These are phyloP conservation scores for Pestalotiopsis sp. DNA, from an alignment of 2,329 filamentous ascomycete species.

Conservation along the genomic window DNA sequence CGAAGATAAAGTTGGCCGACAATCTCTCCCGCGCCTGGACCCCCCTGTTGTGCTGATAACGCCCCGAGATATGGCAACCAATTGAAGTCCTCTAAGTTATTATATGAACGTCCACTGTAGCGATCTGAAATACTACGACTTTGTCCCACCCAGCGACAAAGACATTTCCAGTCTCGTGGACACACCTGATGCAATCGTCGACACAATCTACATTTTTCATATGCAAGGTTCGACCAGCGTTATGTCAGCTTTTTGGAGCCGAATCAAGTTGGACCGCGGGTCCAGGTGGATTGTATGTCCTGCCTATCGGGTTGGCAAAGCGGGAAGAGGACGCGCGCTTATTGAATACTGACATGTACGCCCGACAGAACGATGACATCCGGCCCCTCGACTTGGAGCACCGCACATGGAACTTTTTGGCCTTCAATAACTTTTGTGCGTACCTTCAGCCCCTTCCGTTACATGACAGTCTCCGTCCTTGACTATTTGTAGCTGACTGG, in stretches of 20 bases:
- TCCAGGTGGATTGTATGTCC: constrained; percentile 6
- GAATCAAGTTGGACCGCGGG: background rate
- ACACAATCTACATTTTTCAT: background rate
- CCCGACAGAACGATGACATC: constrained; percentile 3
- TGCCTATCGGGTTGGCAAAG: background rate
- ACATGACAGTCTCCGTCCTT: background rate
- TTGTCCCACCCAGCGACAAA: background rate
- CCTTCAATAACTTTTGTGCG: constrained; percentile 5
- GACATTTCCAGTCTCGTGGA: background rate
- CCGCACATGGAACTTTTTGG: constrained; percentile 1
- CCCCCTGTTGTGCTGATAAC: background rate
- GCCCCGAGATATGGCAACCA: background rate
- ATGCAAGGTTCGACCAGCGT: background rate
- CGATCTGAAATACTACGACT: background rate
- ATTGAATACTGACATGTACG: background rate
- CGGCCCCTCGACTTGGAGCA: background rate
- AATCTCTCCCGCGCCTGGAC: background rate
- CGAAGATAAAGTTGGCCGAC: background rate
- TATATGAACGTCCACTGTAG: background rate
- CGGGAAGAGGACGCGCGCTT: background rate
- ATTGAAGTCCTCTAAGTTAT: background rate
- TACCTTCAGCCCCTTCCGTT: no score
- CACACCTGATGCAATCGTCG: background rate
- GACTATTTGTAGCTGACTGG: background rate
- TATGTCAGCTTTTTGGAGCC: background rate